phyloP scores from a whole-genome alignment of 768 basidiomycete species.

The Scleroderma bovista region DNA sequence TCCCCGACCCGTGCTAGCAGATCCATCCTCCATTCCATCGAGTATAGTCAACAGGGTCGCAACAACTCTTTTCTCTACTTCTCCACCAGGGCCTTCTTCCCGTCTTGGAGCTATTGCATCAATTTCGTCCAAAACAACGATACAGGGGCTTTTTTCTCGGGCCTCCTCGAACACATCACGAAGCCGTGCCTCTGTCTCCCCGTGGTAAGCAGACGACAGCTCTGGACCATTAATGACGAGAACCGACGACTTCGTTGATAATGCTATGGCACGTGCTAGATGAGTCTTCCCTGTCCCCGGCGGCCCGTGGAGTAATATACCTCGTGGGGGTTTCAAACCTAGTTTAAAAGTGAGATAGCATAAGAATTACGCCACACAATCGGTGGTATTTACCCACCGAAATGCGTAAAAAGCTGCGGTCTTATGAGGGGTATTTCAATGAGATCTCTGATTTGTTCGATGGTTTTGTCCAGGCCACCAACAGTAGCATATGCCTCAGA shows the following conservation, averaged over 20 bases:
- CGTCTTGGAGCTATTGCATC: slow-evolving; percentile 90
- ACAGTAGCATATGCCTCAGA: slow-evolving; percentile 72
- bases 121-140: slow-evolving; percentile 93
- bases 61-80: slow-evolving; percentile 94
- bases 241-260: slow-evolving; percentile 81
- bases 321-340: slow-evolving; percentile 95
- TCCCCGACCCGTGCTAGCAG: slow-evolving; percentile 23
- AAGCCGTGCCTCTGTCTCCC: slow-evolving; percentile 90
- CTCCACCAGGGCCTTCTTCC: slow-evolving; percentile 86
- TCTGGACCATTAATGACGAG: slow-evolving; percentile 95
- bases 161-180: slow-evolving; percentile 89
- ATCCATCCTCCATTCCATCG: slow-evolving; percentile 73
- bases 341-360: slow-evolving; percentile 3
- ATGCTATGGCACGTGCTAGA: slow-evolving; percentile 88
- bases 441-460: slow-evolving; percentile 77
- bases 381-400: slow-evolving; percentile 42
- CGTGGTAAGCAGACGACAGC: slow-evolving; percentile 91
- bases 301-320: slow-evolving; percentile 90
- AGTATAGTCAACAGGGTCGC: slow-evolving; percentile 91
- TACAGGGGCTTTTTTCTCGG: slow-evolving; percentile 75
- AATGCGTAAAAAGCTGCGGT: slow-evolving; percentile 76
- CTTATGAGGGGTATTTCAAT: slow-evolving; percentile 80
- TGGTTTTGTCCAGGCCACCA: slow-evolving; percentile 86
- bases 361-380: slow-evolving; percentile 11
- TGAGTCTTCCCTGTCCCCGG: slow-evolving; percentile 99